These are phyloP conservation scores for Picochlorum sp. DNA, from an alignment of 139 green algal species.

Conservation along the genomic window DNA sequence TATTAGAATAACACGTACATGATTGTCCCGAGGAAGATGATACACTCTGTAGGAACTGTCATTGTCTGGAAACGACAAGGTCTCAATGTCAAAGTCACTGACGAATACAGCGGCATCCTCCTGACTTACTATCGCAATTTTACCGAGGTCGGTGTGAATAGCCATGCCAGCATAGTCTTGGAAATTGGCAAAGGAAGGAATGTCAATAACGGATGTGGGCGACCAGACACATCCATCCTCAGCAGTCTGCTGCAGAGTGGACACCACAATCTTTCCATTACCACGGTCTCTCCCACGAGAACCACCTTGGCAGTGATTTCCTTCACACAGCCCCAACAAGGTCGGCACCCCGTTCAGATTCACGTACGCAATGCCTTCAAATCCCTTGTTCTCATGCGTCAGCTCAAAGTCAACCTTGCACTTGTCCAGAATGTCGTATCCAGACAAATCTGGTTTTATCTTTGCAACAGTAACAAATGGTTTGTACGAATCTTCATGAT, in stretches of 20 bases:
- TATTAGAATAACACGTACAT: conserved; percentile 13
- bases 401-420: conserved; percentile 32
- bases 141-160: conserved; percentile 6
- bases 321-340: conserved; percentile 40
- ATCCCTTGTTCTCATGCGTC: conserved; percentile 28
- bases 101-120: conserved; percentile 37
- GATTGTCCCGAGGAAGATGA: conserved; percentile 33
- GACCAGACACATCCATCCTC: conserved; percentile 24
- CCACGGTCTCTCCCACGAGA: conserved; percentile 14
- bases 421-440: conserved; percentile 10
- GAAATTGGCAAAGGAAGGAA: conserved; percentile 24
- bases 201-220: conserved; percentile 9
- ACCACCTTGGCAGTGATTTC: conserved; percentile 35
- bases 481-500: conserved; percentile 1
- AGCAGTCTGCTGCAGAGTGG: conserved; percentile 10
- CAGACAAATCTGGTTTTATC: conserved; percentile 5
- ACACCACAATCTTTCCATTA: conserved; percentile 30
- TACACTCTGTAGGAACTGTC: not conserved
- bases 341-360: conserved; percentile 11
- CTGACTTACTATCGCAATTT: conserved; percentile 29
- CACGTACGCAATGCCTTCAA: conserved; percentile 7
- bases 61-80: conserved; percentile 23
- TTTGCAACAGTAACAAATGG: conserved; percentile 10
- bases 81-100: conserved; percentile 26
- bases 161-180: conserved; percentile 34